phyloP scores from a whole-genome alignment of 192 early-diverging fungal species.

The Pilaira anomala region DNA sequence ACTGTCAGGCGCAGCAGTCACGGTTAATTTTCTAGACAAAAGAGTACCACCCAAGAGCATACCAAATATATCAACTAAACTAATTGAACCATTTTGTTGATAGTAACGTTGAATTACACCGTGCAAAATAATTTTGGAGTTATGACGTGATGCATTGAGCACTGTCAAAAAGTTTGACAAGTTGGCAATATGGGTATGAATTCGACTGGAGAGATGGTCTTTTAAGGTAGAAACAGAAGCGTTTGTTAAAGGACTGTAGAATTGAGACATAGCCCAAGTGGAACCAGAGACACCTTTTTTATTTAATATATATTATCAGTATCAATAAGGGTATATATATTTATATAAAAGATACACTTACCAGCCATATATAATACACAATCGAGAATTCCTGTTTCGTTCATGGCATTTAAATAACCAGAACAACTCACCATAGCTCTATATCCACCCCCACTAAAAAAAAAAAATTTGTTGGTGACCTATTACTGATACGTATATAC shows the following conservation, averaged over 20 bases:
- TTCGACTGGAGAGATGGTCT: conserved; percentile 36
- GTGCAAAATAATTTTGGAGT: conserved; percentile 15
- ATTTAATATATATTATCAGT: conserved; percentile 27
- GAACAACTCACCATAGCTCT: conserved; percentile 74
- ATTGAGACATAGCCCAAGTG: conserved; percentile 57
- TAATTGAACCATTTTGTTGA: conserved; percentile 25
- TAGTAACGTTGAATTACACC: conserved; percentile 27
- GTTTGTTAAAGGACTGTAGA: conserved; percentile 41
- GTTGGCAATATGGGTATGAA: conserved; percentile 50
- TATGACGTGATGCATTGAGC: conserved; percentile 17
- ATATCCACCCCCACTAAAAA: conserved; percentile 69
- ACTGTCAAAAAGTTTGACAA: conserved; percentile 35
- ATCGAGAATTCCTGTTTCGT: conserved; percentile 62
- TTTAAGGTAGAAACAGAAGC: conserved; percentile 34
- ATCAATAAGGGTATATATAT: not conserved
- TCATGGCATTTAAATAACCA: conserved; percentile 62
- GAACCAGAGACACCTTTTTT: conserved; percentile 48
- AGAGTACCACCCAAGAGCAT: conserved; percentile 44
- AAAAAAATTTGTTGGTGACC: not conserved
- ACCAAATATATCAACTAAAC: conserved; percentile 56
- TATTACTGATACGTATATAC: not conserved
- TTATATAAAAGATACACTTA: not conserved
- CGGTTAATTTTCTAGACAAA: conserved; percentile 33
- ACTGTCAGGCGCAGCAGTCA: not conserved
- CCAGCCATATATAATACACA: conserved; percentile 71